These are phyloP conservation scores for Eucalyptus decipiens DNA, from an alignment of 345 rosid genomes.

Conservation along the genomic window DNA sequence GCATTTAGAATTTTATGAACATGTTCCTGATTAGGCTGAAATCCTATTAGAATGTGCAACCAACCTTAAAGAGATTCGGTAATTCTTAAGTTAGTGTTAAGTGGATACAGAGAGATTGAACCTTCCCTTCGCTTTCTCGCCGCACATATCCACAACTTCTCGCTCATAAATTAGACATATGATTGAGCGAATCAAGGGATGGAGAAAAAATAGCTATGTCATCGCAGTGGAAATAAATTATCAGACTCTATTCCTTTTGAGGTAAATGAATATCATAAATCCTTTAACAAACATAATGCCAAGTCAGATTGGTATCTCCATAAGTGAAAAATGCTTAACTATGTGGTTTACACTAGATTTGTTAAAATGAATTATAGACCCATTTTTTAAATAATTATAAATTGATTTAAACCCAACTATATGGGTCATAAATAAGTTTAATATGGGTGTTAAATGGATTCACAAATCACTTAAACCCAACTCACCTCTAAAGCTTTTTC, in stretches of 20 bases:
- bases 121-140: neutral
- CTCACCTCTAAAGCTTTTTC: neutral
- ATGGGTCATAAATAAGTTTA: too few relatives aligned
- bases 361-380: too few relatives aligned
- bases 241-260: neutral
- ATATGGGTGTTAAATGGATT: neutral
- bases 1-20: too few relatives aligned
- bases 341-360: neutral
- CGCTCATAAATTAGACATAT: neutral
- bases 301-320: neutral
- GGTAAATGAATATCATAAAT: neutral
- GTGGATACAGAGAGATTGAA: neutral
- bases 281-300: neutral
- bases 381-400: too few relatives aligned
- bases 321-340: neutral
- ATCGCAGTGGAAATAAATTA: rapidly evolving
- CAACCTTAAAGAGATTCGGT: neutral
- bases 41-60: neutral
- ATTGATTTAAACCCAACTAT: neutral
- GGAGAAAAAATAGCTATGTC: neutral
- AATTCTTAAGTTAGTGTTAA: neutral
- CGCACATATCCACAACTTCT: neutral
- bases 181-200: neutral
- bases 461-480: neutral
- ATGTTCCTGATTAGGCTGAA: neutral